Conservation (phyloP, 495 filamentous ascomycete species). For the Penicillium pancosmium region DNA sequence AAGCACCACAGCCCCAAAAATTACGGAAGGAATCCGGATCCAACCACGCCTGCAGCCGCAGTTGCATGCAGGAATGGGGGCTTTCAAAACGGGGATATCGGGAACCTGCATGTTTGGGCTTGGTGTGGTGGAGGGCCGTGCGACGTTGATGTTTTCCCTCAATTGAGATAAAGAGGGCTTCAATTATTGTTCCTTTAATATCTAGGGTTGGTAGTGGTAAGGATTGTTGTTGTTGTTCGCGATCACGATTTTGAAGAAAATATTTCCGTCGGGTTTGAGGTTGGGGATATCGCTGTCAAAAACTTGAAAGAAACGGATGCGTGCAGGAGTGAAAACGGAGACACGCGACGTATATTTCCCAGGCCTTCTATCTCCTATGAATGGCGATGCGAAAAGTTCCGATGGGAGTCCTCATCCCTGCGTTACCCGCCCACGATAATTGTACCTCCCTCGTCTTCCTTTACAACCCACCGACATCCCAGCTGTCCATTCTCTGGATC, state of each 20-base stretch:
- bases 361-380: not conserved
- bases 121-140: not conserved
- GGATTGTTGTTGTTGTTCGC: too few relatives aligned
- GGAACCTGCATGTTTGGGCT: not conserved
- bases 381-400: not conserved
- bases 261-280: too few relatives aligned
- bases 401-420: not conserved
- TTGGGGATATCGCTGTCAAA: too few relatives aligned
- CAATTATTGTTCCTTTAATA: too few relatives aligned
- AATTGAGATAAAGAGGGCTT: not conserved
- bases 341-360: not conserved
- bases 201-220: too few relatives aligned
- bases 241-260: too few relatives aligned
- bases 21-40: not conserved
- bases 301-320: not conserved
- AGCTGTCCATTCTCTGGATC: too few relatives aligned
- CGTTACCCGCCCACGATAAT: not conserved
- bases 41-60: not conserved
- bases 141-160: not conserved
- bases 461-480: not conserved
- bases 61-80: not conserved
- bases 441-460: not conserved
- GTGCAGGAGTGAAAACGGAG: not conserved
- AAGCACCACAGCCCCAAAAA: not conserved
- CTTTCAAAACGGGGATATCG: slow-evolving; percentile 1